Conservation (phyloP, 1,284 basidiomycete genomes). For the Jaminaea rosea region DNA sequence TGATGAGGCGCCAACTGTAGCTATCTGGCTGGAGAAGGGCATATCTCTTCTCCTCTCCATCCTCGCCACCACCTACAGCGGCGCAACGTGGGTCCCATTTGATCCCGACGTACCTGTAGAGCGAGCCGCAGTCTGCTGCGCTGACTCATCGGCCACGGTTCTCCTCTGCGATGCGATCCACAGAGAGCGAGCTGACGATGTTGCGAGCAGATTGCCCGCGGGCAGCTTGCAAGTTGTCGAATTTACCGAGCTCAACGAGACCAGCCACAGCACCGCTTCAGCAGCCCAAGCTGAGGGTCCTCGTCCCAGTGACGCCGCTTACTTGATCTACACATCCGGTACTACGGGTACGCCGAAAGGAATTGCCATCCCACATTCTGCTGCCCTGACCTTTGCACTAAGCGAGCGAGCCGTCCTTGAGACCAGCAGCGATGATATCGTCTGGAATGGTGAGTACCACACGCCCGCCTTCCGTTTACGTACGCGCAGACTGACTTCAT, state of each 20-base stretch:
- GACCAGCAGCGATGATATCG: neutral
- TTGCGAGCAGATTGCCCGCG: neutral
- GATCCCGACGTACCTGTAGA: conserved; percentile 8
- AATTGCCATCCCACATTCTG: conserved; percentile 6
- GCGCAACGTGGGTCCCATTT: conserved; percentile 9
- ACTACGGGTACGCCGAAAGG: conserved; percentile 9
- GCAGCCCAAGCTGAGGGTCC: neutral
- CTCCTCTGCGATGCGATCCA: conserved; percentile 5
- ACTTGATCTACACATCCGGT: conserved; percentile 9
- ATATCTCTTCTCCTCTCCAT: conserved; percentile 5
- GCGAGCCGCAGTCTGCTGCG: conserved; percentile 1
- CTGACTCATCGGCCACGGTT: conserved; percentile 1
- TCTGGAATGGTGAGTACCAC: conserved; percentile 2
- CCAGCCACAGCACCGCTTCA: neutral
- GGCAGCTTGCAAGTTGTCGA: neutral
- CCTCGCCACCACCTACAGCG: neutral
- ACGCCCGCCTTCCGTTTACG: no score
- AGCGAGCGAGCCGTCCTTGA: conserved; percentile 4
- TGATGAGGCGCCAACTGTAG: neutral
- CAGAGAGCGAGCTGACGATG: conserved; percentile 1
- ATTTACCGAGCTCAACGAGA: neutral
- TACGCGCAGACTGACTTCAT: no score
- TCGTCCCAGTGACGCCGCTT: conserved; percentile 1
- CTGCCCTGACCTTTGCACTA: conserved; percentile 4
- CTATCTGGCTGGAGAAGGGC: conserved; percentile 6